Conservation (phyloP, 371 early-diverging fungal genomes). For the Mortierella sp. region DNA sequence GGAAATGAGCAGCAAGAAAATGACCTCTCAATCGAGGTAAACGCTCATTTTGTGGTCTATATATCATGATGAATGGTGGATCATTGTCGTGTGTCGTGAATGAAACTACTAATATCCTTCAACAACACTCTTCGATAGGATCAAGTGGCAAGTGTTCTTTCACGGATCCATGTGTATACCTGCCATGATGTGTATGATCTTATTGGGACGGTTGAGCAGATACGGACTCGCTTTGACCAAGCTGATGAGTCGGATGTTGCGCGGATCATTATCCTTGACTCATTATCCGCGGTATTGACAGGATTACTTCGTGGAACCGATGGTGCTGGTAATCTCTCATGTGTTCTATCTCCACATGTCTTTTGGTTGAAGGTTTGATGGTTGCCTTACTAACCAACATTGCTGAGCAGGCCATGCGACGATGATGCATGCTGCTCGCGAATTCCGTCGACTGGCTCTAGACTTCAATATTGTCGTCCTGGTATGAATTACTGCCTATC, state of each 20-base stretch:
- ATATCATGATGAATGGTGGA: background rate
- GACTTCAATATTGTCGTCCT: constrained; percentile 20
- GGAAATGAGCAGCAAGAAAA: background rate
- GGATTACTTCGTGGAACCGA: constrained; percentile 19
- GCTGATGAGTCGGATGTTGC: background rate
- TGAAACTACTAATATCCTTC: no score
- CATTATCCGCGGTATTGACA: constrained; percentile 17
- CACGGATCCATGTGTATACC: constrained; percentile 29
- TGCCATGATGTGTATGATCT: constrained; percentile 39
- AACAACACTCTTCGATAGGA: constrained; percentile 1
- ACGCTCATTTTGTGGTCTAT: background rate
- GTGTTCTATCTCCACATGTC: background rate
- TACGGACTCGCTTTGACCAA: background rate
- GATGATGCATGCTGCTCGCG: constrained; percentile 43
- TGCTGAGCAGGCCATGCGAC: constrained; percentile 35
- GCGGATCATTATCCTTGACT: constrained; percentile 28
- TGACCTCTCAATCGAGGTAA: background rate
- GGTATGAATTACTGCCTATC: no score
- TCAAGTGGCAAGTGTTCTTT: constrained; percentile 8
- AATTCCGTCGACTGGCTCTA: constrained; percentile 24
- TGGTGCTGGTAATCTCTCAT: constrained; percentile 15
- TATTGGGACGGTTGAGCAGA: constrained; percentile 9
- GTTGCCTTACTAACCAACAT: background rate
- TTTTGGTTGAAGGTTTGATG: background rate
- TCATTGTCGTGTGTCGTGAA: background rate